Evolutionary conservation across 225 moss, liverwort and hornwort genomes (phyloP).

Genomic region (Pseudisothecium myosuroides): DNA sequence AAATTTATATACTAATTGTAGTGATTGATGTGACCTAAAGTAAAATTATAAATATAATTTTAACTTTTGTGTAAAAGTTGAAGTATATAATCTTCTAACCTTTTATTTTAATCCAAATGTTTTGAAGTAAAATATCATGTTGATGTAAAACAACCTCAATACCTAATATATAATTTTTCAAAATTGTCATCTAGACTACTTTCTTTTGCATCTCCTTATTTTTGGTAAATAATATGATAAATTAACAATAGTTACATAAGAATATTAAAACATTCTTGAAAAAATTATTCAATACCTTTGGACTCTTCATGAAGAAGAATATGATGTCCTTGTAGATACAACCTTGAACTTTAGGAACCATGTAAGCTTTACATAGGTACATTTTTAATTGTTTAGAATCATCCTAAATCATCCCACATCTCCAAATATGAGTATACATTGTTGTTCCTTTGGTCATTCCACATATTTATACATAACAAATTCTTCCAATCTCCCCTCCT

Average conservation of each 20-base stretch:
- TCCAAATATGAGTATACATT: not conserved
- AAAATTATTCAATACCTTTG: not conserved
- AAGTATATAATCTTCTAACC: not conserved
- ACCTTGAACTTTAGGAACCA: not conserved
- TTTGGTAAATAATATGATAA: not conserved
- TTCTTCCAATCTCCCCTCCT: rapidly evolving
- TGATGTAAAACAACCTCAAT: not conserved
- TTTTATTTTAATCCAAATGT: not conserved
- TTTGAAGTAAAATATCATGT: not conserved
- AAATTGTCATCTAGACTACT: not conserved
- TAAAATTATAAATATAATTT: not conserved
- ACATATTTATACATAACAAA: not conserved
- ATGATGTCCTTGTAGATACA: not conserved
- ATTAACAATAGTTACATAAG: no score
- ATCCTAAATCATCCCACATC: not conserved
- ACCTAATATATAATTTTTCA: not conserved
- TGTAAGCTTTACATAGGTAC: not conserved
- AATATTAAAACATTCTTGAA: not conserved
- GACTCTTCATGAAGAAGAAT: not conserved
- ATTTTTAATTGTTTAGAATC: not conserved
- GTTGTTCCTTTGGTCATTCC: not conserved
- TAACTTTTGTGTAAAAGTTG: not conserved
- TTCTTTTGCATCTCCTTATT: not conserved
- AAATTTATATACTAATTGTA: not conserved
- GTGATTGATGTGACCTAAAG: not conserved